Percentiles rank a stretch among this genome's conserved stretches.
Conservation (phyloP, 768 basidiomycete genomes). For the Boletus sp. region DNA sequence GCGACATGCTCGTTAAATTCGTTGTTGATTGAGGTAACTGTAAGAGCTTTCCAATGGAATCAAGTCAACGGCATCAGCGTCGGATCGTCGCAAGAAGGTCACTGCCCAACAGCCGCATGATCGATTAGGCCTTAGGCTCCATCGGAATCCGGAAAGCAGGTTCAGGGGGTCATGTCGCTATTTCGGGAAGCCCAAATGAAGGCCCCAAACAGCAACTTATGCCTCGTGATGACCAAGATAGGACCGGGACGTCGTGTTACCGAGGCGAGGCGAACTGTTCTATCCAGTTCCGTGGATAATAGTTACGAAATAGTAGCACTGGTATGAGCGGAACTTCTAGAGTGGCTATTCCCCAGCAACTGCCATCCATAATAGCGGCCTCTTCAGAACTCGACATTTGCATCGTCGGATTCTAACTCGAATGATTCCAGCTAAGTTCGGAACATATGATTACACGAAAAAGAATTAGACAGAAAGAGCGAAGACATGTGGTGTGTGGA, state of each 20-base stretch:
- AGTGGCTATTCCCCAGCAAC: constrained; percentile 9
- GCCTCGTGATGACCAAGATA: background rate
- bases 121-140: background rate
- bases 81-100: background rate
- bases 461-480: background rate
- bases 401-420: constrained; percentile 4
- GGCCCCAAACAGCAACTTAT: background rate
- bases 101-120: background rate
- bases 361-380: background rate
- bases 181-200: background rate
- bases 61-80: constrained; percentile 4
- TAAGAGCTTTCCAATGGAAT: background rate
- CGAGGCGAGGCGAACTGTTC: background rate
- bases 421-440: background rate
- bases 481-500: constrained; percentile 2
- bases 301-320: constrained; percentile 15
- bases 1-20: constrained; percentile 16
- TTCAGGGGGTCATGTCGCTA: background rate
- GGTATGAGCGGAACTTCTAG: constrained; percentile 7
- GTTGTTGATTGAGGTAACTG: constrained; percentile 15
- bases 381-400: background rate
- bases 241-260: background rate
- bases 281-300: background rate
- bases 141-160: constrained; percentile 6
- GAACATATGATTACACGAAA: constrained; percentile 9